Percentiles rank a stretch among this genome's conserved stretches.
These are phyloP conservation scores for Beauveria brongniartii DNA, from an alignment of 2,329 filamentous ascomycete genomes.

Conservation along the genomic window DNA sequence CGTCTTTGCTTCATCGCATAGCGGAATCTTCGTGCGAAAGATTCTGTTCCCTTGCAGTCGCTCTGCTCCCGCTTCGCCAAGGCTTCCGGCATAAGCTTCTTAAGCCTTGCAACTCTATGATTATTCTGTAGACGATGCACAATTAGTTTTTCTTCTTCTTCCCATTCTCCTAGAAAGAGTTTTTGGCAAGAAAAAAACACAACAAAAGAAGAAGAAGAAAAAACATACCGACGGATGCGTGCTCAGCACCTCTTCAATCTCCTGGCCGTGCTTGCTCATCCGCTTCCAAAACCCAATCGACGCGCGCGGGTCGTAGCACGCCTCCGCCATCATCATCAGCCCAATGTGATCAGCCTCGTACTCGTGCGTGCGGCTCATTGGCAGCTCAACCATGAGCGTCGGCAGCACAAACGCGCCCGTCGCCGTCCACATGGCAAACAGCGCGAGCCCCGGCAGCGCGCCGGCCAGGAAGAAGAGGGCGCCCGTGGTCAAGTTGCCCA, in stretches of 20 bases:
- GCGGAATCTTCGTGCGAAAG: conserved; percentile 46
- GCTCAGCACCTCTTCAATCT: conserved; percentile 57
- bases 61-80: conserved; percentile 44
- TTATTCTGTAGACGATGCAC: conserved; percentile 36
- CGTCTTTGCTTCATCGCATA: conserved; percentile 34
- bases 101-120: conserved; percentile 56
- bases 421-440: conserved; percentile 33
- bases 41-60: conserved; percentile 43
- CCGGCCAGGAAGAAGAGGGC: conserved; percentile 42
- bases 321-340: conserved; percentile 74
- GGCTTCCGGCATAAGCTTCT: conserved; percentile 52
- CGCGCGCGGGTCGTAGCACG: conserved; percentile 64
- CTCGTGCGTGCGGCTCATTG: conserved; percentile 64
- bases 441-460: conserved; percentile 30
- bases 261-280: conserved; percentile 46
- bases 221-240: conserved; percentile 63
- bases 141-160: not conserved
- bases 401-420: conserved; percentile 40
- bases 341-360: conserved; percentile 75
- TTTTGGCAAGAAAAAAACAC: too few relatives aligned
- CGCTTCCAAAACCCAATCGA: conserved; percentile 59
- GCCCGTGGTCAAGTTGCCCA: conserved; percentile 43
- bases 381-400: conserved; percentile 56
- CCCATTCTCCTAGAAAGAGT: too few relatives aligned
- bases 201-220: not conserved